These are phyloP conservation scores for Plantago elongata DNA, from an alignment of 257 asterid genomes.

Conservation along the genomic window DNA sequence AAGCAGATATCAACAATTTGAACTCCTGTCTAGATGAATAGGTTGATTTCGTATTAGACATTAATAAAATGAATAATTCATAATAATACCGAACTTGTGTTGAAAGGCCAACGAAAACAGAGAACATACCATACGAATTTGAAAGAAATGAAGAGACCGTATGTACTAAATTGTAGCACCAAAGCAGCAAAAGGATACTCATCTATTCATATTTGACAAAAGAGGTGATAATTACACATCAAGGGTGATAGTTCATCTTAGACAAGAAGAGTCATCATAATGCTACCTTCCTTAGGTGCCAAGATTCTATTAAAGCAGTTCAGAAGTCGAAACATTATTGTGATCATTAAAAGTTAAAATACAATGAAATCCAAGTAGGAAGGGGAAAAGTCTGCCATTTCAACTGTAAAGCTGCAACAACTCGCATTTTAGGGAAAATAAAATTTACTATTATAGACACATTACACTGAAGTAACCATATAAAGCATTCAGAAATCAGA, in stretches of 20 bases:
- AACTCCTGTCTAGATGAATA: constrained; percentile 75
- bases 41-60: constrained; percentile 23
- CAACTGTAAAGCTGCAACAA: not conserved
- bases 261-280: not conserved
- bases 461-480: no score
- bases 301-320: no score
- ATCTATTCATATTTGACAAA: not conserved
- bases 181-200: not conserved
- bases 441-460: no score
- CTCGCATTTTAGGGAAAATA: no score
- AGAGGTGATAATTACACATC: not conserved
- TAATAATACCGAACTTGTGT: not conserved
- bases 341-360: not conserved
- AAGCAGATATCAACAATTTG: constrained; percentile 89
- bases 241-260: not conserved
- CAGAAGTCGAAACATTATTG: not conserved
- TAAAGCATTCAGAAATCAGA: no score
- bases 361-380: not conserved
- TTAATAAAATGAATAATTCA: not conserved
- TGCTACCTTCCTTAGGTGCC: not conserved
- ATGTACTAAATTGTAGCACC: not conserved
- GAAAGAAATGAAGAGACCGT: not conserved
- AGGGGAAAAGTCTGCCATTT: not conserved
- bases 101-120: not conserved
- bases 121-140: not conserved